These are phyloP conservation scores for Yamadazyma ubonensis DNA, from an alignment of 805 yeast genomes.

Conservation along the genomic window DNA sequence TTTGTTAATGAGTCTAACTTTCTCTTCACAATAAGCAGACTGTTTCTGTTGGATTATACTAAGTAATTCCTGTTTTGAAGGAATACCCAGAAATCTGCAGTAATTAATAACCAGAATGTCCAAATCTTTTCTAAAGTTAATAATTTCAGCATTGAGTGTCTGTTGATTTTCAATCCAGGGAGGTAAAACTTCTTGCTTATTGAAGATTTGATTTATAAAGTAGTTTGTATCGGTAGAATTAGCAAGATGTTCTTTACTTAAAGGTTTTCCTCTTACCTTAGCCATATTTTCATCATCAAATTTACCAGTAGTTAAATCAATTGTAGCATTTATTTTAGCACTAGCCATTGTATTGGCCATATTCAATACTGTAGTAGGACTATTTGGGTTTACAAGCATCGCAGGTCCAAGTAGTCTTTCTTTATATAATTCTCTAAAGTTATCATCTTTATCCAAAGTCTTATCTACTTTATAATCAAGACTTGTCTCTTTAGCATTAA, in stretches of 20 bases:
- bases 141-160: constrained; percentile 59
- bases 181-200: constrained; percentile 74
- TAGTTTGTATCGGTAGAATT: constrained; percentile 64
- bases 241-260: constrained; percentile 53
- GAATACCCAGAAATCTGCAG: constrained; percentile 26
- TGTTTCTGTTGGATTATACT: constrained; percentile 8
- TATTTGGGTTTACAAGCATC: constrained; percentile 41
- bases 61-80: constrained; percentile 6
- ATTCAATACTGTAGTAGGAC: constrained; percentile 46
- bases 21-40: constrained; percentile 21
- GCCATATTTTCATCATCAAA: constrained; percentile 54
- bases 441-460: constrained; percentile 33
- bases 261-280: constrained; percentile 57
- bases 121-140: constrained; percentile 45
- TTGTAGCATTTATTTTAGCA: constrained; percentile 62
- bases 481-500: constrained; percentile 62
- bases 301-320: constrained; percentile 65
- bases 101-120: constrained; percentile 27
- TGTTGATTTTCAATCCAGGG: constrained; percentile 87
- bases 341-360: constrained; percentile 69
- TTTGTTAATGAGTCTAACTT: constrained; percentile 22
- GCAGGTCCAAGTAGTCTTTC: constrained; percentile 64
- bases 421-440: constrained; percentile 58
- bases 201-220: constrained; percentile 74
- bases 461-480: constrained; percentile 54